A percentile compares a stretch with the other conserved stretches of the same genome.
These are phyloP conservation scores for Botrytis cinerea DNA, from an alignment of 2,329 filamentous ascomycete species.

Conservation along the genomic window DNA sequence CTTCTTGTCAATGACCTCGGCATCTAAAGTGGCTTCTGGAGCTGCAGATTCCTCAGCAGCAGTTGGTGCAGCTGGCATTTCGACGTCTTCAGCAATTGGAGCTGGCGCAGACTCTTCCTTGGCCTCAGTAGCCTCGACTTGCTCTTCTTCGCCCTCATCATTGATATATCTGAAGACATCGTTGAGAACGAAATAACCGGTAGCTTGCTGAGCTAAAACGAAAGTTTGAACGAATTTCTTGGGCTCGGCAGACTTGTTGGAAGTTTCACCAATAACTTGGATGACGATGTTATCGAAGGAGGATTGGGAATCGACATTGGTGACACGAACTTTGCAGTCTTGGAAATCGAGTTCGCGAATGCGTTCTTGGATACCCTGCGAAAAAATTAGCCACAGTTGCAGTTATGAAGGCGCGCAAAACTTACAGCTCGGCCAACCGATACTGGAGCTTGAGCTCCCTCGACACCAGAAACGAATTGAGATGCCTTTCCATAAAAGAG, in stretches of 20 bases:
- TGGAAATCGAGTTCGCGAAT: conserved; percentile 93
- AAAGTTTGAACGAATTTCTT: conserved; percentile 99
- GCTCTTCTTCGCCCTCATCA: conserved; percentile 76
- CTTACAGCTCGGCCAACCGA: conserved; percentile 84
- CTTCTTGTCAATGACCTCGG: conserved; percentile 69
- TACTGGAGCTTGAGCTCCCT: conserved; percentile 85
- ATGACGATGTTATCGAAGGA: conserved; percentile 94
- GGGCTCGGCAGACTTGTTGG: conserved; percentile 86
- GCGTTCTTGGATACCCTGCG: conserved; percentile 87
- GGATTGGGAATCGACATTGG: conserved; percentile 95
- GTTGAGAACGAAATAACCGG: conserved; percentile 97
- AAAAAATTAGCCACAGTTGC: conserved; percentile 30
- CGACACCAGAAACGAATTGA: conserved; percentile 88
- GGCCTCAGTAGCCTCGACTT: conserved; percentile 48
- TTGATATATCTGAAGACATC: conserved; percentile 95
- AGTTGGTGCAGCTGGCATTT: conserved; percentile 41
- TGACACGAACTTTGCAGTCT: conserved; percentile 96
- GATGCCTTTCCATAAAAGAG: conserved; percentile 97
- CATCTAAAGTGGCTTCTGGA: conserved; percentile 44
- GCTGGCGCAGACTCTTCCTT: conserved; percentile 36
- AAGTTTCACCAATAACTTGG: conserved; percentile 96
- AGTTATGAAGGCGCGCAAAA: conserved; percentile 30
- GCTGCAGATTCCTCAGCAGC: conserved; percentile 42
- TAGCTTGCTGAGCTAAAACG: conserved; percentile 91
- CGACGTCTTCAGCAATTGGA: conserved; percentile 39